Evolutionary conservation across 768 basidiomycete genomes (phyloP), one percentile per base, ranked within the genome.

Genomic region (Amyloporia xantha): DNA sequence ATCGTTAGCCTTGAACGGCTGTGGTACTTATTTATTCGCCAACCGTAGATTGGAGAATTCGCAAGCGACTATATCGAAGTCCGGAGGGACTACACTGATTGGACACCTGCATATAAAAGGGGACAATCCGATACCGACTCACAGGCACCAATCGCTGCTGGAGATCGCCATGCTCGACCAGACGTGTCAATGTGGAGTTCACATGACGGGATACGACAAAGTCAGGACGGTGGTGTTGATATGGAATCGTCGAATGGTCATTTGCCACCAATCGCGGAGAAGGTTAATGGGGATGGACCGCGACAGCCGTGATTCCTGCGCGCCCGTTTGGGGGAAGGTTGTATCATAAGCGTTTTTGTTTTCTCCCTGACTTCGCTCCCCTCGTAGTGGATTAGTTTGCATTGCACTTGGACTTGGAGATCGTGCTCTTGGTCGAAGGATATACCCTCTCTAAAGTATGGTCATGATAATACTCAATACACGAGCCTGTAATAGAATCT

Each of bases 1-100:
- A 15, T 36, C 36, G 11, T 33, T 23, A 26, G 36, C 25, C 11
- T 13, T 19, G 30, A 24, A 12, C 42, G 21, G 21, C 42, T n/a
- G n/a, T n/a, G n/a, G n/a, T n/a, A n/a, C n/a, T n/a, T n/a, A n/a
- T n/a, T 39, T 39, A 21, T 39, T 39, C 19, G 38, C 17, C 6
- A 9, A 49, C 33, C 54, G 3, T 67, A 78, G 68, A 68, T 76
- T 53, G 78, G 78, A 47, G 76, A 79, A 64, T 75, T 71, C 56
- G 71, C 72, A 19, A 69, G 71, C 56, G 73, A 76, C 61, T 77
- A 72, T 58, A 71, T 76, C 49, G 73, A 88, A 60, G 72, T 84
- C 17, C 80, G 81, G 39, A 75, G 85, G 44, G 78, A 85, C 58
- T 83, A 76, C 56, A 67, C 71, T 15, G 80, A 83, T 56, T 78